These are phyloP conservation scores for Boletus reticuloceps DNA, from an alignment of 768 basidiomycete genomes.

Conservation along the genomic window DNA sequence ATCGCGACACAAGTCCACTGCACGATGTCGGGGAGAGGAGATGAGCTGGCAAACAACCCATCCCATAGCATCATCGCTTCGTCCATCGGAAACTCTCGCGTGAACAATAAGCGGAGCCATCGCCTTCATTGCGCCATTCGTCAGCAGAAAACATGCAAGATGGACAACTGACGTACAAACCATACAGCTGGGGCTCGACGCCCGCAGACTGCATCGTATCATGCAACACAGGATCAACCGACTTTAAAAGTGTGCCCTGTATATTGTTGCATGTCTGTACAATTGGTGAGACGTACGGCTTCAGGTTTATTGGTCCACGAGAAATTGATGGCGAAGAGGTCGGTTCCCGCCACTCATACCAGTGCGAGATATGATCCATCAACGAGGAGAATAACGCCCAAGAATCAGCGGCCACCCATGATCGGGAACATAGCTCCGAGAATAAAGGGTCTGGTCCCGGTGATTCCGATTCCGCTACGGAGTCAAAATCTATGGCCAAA, in stretches of 20 bases:
- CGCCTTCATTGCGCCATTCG: conserved; percentile 50
- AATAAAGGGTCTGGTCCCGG: conserved; percentile 38
- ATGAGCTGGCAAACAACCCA: conserved; percentile 79
- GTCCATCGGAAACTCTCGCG: conserved; percentile 80
- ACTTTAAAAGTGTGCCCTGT: conserved; percentile 69
- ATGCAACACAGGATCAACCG: conserved; percentile 78
- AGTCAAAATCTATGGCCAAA: conserved; percentile 68
- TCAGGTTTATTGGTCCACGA: conserved; percentile 44
- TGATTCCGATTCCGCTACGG: conserved; percentile 42
- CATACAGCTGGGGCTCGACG: conserved; percentile 96
- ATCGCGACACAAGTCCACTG: conserved; percentile 92
- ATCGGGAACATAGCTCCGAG: conserved; percentile 59
- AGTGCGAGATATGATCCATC: conserved; percentile 77
- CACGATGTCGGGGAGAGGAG: conserved; percentile 72
- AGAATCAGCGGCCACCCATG: conserved; percentile 81
- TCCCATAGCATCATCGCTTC: conserved; percentile 94
- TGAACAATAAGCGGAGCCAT: conserved; percentile 92
- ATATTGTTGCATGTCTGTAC: conserved; percentile 79
- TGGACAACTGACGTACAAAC: conserved; percentile 61
- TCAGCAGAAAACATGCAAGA: conserved; percentile 12
- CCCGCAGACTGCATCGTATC: conserved; percentile 72
- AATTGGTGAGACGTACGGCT: conserved; percentile 79
- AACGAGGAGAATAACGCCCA: conserved; percentile 78
- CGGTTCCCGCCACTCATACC: conserved; percentile 72
- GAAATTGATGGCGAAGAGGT: conserved; percentile 25